Base-by-base conservation (phyloP, 192 early-diverging fungal species). In the Gaertneriomyces semiglobifer region DNA sequence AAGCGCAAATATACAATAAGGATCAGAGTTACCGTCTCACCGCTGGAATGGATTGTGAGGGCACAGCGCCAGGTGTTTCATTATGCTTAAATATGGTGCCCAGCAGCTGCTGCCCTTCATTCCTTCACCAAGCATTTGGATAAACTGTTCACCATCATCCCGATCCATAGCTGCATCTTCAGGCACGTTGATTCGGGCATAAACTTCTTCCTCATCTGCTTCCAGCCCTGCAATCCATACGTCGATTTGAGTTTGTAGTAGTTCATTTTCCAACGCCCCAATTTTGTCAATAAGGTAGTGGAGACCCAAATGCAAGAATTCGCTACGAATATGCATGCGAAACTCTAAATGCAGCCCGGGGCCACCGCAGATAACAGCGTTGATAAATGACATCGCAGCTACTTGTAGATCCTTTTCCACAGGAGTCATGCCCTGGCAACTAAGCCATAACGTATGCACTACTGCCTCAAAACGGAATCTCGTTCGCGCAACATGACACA, bases 331-430 rank as follows among this genome's bases (percentile, higher is more conserved):
- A 39, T 83, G 81, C 79, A 82, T 77, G 18, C 81, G 58, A 44
- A 82, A 79, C 20, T 81, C 81, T 14, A 78, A 55, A 51, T 79
- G 70, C 14, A 66, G 58, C 20, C 80, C 80, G n/a, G 77, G 69
- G 2, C 81, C 81, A 50, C 81, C 81, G 63, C 77, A 77, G 39
- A 79, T 80, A 9, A 83, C 75, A 7, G 81, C 79, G 57, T 83
- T 83, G 61, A 83, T 81, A 61, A 83, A 79, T 7, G 81, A 81
- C 77, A 83, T 79, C 51, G 68, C 69, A 1, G 79, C 79, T 45
- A 78, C 79, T 69, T 81, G 79, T 46, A 81, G 57, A 56, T 81
- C 76, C 62, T 81, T 81, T 39, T 81, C 79, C 5, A 53, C 60
- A 10, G 70, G 71, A 7, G 74, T 63, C 63, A 79, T 58, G 7